A percentile compares a stretch with the other conserved stretches of the same genome.
These are phyloP conservation scores for Omphalea diandra DNA, from an alignment of 441 rosid species.

Conservation along the genomic window DNA sequence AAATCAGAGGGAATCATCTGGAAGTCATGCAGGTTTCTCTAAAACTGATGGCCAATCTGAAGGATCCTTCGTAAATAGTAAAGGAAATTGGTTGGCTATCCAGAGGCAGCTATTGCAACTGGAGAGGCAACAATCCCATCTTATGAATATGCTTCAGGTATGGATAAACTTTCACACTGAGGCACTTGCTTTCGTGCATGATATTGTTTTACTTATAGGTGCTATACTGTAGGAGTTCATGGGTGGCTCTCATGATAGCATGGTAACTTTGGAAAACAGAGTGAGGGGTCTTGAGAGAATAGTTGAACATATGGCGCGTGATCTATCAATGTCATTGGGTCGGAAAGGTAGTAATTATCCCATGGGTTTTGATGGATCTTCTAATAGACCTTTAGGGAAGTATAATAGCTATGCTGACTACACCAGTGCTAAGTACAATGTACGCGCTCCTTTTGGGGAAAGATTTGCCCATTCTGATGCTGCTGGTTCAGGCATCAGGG, in stretches of 20 bases:
- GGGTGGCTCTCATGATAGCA: conserved; percentile 98
- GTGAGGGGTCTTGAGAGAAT: conserved; percentile 97
- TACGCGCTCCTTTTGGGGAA: conserved; percentile 66
- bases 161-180: conserved; percentile 17
- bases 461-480: conserved; percentile 75
- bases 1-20: conserved; percentile 54
- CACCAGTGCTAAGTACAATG: conserved; percentile 58
- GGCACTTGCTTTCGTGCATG: conserved; percentile 10
- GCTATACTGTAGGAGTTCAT: conserved; percentile 73
- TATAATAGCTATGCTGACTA: conserved; percentile 73
- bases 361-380: conserved; percentile 62
- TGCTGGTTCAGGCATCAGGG: conserved; percentile 51
- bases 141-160: conserved; percentile 97
- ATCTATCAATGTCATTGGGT: conserved; percentile 82
- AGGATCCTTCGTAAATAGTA: conserved; percentile 65
- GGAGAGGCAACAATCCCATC: conserved; percentile 94
- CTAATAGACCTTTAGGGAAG: conserved; percentile 58
- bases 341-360: conserved; percentile 62
- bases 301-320: conserved; percentile 92
- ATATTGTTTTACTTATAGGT: conserved; percentile 20
- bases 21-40: conserved; percentile 50
- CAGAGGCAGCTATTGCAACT: conserved; percentile 92
- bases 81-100: conserved; percentile 92
- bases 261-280: conserved; percentile 88
- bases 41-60: conserved; percentile 71